A percentile compares a stretch with the other conserved stretches of the same genome.
phyloP scores from a whole-genome alignment of 768 basidiomycete species.

The Mycena crocata region DNA sequence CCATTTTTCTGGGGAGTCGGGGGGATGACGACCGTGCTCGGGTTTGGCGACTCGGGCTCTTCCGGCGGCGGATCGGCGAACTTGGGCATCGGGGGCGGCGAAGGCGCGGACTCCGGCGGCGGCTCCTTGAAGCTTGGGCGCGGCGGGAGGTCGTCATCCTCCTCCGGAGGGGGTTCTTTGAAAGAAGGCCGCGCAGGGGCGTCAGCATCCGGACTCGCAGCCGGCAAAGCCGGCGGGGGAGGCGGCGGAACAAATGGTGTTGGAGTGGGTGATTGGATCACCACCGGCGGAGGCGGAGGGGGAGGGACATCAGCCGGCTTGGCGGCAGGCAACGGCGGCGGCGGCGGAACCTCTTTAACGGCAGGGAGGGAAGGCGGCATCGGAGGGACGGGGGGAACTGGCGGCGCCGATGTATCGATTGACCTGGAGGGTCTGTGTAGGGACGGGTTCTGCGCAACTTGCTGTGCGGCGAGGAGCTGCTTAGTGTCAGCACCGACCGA shows the following conservation, averaged over 20 bases:
- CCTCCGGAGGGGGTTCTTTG: constrained; percentile 73
- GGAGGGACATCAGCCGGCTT: constrained; percentile 35
- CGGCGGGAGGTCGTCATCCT: constrained; percentile 58
- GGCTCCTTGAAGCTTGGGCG: constrained; percentile 56
- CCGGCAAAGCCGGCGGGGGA: constrained; percentile 42
- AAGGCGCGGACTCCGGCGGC: constrained; percentile 44
- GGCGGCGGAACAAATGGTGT: constrained; percentile 38
- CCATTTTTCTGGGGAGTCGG: constrained; percentile 63
- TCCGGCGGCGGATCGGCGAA: constrained; percentile 54
- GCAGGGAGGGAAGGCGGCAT: constrained; percentile 38
- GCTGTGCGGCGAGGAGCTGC: constrained; percentile 79
- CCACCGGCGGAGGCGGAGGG: constrained; percentile 28
- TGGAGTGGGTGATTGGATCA: constrained; percentile 32
- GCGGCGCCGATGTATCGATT: constrained; percentile 44
- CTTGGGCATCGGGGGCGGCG: constrained; percentile 50
- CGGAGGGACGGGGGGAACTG: constrained; percentile 33
- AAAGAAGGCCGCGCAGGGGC: constrained; percentile 52
- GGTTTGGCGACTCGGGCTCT: constrained; percentile 41
- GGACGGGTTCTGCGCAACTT: constrained; percentile 67
- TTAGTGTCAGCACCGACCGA: constrained; percentile 76
- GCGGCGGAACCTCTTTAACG: constrained; percentile 30
- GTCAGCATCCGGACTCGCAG: constrained; percentile 20
- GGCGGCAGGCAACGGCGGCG: constrained; percentile 38
- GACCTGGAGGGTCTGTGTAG: constrained; percentile 49
- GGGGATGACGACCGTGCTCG: constrained; percentile 60